Evolutionary conservation across 2,329 filamentous ascomycete genomes (phyloP).

Genomic region (Trichoderma polysporum): DNA sequence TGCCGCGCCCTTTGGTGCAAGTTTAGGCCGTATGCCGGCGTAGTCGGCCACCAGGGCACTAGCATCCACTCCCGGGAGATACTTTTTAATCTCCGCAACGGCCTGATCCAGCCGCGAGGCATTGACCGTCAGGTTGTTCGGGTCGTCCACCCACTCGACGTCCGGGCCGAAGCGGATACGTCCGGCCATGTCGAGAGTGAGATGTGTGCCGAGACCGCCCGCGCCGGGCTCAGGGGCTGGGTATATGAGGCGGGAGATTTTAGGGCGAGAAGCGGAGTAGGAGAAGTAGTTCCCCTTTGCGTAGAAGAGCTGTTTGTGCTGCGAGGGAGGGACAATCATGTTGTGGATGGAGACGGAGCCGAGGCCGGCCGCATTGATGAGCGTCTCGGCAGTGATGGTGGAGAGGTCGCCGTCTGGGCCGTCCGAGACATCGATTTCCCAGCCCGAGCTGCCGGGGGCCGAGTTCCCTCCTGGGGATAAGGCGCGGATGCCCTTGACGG

Average conservation of each 20-base stretch:
- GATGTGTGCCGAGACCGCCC: slow-evolving; percentile 85
- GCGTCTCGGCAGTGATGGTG: slow-evolving; percentile 68
- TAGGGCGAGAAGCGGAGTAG: slow-evolving; percentile 65
- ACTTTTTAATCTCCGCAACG: slow-evolving; percentile 71
- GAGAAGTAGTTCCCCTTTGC: slow-evolving; percentile 97
- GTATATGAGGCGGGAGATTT: slow-evolving; percentile 74
- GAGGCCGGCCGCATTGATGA: slow-evolving; percentile 86
- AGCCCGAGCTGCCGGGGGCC: slow-evolving; percentile 58
- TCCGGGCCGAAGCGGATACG: slow-evolving; percentile 91
- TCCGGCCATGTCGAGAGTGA: slow-evolving; percentile 85
- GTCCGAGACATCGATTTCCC: slow-evolving; percentile 62
- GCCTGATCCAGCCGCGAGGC: slow-evolving; percentile 63
- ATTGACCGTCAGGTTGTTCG: slow-evolving; percentile 69
- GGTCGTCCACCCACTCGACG: slow-evolving; percentile 82
- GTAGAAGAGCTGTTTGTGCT: slow-evolving; percentile 66
- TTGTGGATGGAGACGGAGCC: slow-evolving; percentile 76
- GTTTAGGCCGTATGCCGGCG: slow-evolving; percentile 86
- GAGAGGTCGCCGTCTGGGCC: slow-evolving; percentile 46
- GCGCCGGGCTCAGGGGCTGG: slow-evolving; percentile 80
- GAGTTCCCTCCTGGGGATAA: slow-evolving; percentile 31
- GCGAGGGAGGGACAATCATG: slow-evolving; percentile 64
- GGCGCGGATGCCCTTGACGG: slow-evolving; percentile 61
- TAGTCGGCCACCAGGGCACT: slow-evolving; percentile 75
- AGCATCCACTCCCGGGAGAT: slow-evolving; percentile 72
- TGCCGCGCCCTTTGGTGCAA: slow-evolving; percentile 60